phyloP scores from a whole-genome alignment of 371 early-diverging fungal species.

The Mucor racemosus region DNA sequence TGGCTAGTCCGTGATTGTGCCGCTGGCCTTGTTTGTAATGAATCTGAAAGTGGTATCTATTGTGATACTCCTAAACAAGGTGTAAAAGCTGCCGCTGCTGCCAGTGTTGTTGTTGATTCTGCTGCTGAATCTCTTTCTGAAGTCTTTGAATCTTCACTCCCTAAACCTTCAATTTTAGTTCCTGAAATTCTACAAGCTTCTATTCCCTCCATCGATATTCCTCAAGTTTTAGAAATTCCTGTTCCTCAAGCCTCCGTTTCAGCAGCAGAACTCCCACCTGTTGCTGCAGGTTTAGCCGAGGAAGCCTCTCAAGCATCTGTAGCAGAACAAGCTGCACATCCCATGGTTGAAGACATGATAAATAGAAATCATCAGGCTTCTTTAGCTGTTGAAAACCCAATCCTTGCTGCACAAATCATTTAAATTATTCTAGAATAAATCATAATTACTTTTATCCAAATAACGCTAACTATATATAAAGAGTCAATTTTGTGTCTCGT shows the following conservation, averaged over 20 bases:
- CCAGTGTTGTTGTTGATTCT: neutral
- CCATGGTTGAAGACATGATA: neutral
- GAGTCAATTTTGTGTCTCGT: no score
- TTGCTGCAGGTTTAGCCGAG: constrained; percentile 1
- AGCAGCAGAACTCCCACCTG: neutral
- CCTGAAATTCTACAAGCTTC: neutral
- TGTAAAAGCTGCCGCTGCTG: neutral
- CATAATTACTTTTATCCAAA: no score
- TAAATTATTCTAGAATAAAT: neutral
- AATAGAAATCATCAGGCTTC: neutral
- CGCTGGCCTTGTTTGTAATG: constrained; percentile 33
- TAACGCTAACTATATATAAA: no score
- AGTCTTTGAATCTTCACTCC: neutral
- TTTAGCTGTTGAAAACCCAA: constrained; percentile 1
- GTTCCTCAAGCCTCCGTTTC: neutral
- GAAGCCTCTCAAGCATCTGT: constrained; percentile 4
- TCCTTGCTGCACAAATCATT: neutral
- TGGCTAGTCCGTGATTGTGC: constrained; percentile 42
- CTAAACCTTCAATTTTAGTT: neutral
- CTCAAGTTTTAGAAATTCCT: neutral
- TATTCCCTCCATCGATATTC: neutral
- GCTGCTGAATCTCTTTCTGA: neutral
- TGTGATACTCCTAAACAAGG: neutral
- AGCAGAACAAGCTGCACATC: neutral
- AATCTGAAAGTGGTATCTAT: constrained; percentile 10